Conservation (phyloP, 345 rosid species). For the Camelina neglecta region DNA sequence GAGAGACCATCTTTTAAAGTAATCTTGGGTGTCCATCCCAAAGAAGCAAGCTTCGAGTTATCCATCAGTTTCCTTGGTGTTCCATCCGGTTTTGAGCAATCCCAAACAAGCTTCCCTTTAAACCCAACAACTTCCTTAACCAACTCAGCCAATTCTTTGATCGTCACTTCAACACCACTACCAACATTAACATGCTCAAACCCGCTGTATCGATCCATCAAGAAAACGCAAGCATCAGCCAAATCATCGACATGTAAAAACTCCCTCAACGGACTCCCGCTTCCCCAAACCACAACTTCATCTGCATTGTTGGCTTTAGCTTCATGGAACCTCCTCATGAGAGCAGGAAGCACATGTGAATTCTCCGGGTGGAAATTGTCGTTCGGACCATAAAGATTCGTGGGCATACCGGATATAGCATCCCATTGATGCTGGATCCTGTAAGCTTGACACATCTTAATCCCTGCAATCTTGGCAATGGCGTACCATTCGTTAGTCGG, state of each 20-base stretch:
- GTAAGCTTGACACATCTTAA: slow-evolving; percentile 96
- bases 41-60: slow-evolving; percentile 69
- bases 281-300: slow-evolving; percentile 97
- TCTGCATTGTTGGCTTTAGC: slow-evolving; percentile 73
- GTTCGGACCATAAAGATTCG: slow-evolving; percentile 83
- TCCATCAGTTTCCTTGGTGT: slow-evolving; percentile 98
- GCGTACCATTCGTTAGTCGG: slow-evolving; percentile 99
- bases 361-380: slow-evolving; percentile 95
- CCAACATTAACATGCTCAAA: slow-evolving; percentile 88
- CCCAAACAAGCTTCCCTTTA: slow-evolving; percentile 88
- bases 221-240: slow-evolving; percentile 85
- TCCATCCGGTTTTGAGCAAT: slow-evolving; percentile 81
- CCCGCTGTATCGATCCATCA: slow-evolving; percentile 81
- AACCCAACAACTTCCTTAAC: slow-evolving; percentile 93
- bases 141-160: slow-evolving; percentile 89
- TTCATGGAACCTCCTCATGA: slow-evolving; percentile 88
- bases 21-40: slow-evolving; percentile 86
- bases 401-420: slow-evolving; percentile 94
- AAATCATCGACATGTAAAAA: slow-evolving; percentile 95
- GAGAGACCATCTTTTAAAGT: slow-evolving; percentile 75
- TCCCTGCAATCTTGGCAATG: slow-evolving; percentile 86
- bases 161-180: slow-evolving; percentile 88
- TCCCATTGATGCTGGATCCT: slow-evolving; percentile 77
- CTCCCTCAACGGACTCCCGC: slow-evolving; percentile 91
- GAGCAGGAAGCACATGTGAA: slow-evolving; percentile 90